Base-by-base conservation (phyloP, 805 yeast genomes). In the Yamadazyma scolyti region DNA sequence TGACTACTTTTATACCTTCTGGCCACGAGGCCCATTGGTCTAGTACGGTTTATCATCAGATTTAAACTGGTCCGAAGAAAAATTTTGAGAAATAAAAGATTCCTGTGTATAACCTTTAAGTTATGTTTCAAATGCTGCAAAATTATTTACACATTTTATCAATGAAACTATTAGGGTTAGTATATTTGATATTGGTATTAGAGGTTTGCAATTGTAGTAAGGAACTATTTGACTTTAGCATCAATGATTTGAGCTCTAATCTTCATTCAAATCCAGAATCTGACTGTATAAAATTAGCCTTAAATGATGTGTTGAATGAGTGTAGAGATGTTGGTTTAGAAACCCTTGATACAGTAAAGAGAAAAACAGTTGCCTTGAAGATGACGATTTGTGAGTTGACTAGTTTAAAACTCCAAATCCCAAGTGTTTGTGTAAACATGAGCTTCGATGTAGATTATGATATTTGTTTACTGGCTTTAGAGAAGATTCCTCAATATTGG, bases 401-500 rank as follows among this genome's bases (percentile, higher is more conserved):
- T 36, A 70, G 61, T 11, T 62, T 79, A 1, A 58, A 64, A 0
- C 44, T 75, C 1, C 45, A 42, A 1, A 59, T 56, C 32, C 65
- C 68, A 9, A 17, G 25, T 2, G 33, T 35, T n/a, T 64, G 69
- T 40, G 34, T 34, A 48, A n/a, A n/a, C n/a, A n/a, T n/a, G n/a
- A n/a, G n/a, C n/a, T 4, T 33, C 46, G 14, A 17, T 6, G 16
- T n/a, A 2, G 27, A 26, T 3, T 23, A 17, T 2, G 50, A 51
- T 13, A 39, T 35, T 1, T 77, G 82, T 37, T 55, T 75, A 18
- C 30, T 40, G 3, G 52, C 58, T 2, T 39, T 75, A 23, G 73
- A 73, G 33, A 44, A 44, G 14, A 54, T 61, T 3, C 61, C 76
- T 0, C 82, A 79, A 42, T 75, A 80, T 70, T 82, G 90, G 90